phyloP scores from a whole-genome alignment of 805 yeast species.

The Tetrapisispora taiwanensis region DNA sequence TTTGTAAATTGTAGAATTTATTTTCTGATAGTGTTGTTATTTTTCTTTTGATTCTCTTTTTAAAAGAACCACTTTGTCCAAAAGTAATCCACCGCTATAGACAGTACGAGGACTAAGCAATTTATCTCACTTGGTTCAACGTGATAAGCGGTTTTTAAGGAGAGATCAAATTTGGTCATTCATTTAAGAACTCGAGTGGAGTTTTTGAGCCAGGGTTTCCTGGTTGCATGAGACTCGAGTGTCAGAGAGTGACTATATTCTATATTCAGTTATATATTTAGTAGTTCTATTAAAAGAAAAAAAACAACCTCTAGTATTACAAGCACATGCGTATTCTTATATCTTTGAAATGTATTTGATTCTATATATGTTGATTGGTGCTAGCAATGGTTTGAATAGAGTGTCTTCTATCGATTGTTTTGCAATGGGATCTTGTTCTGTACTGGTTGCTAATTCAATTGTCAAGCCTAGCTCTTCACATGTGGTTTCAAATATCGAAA shows the following conservation, averaged over 20 bases:
- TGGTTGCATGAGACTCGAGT: slow-evolving; percentile 25
- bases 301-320: too few relatives aligned
- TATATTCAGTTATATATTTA: too few relatives aligned
- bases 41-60: slow-evolving; percentile 16
- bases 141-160: slow-evolving; percentile 28
- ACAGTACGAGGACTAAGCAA: slow-evolving; percentile 42
- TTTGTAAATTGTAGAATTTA: too few relatives aligned
- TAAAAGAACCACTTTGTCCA: slow-evolving; percentile 46
- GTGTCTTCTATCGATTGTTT: slow-evolving; percentile 3
- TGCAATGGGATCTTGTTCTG: slow-evolving; percentile 5
- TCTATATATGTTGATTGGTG: slow-evolving; percentile 20
- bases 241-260: slow-evolving; percentile 28
- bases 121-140: slow-evolving; percentile 14
- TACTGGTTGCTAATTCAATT: slow-evolving; percentile 18
- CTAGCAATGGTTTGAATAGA: slow-evolving; percentile 11
- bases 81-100: slow-evolving; percentile 56
- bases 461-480: slow-evolving; percentile 19
- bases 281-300: too few relatives aligned
- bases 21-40: too few relatives aligned
- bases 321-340: too few relatives aligned
- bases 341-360: slow-evolving; percentile 2
- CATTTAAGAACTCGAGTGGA: slow-evolving; percentile 31
- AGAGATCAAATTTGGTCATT: slow-evolving; percentile 19
- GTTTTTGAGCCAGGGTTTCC: slow-evolving; percentile 6
- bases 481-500: slow-evolving; percentile 33